Base-by-base conservation (phyloP, 2,329 filamentous ascomycete species). In the Penicillium brasilianum region DNA sequence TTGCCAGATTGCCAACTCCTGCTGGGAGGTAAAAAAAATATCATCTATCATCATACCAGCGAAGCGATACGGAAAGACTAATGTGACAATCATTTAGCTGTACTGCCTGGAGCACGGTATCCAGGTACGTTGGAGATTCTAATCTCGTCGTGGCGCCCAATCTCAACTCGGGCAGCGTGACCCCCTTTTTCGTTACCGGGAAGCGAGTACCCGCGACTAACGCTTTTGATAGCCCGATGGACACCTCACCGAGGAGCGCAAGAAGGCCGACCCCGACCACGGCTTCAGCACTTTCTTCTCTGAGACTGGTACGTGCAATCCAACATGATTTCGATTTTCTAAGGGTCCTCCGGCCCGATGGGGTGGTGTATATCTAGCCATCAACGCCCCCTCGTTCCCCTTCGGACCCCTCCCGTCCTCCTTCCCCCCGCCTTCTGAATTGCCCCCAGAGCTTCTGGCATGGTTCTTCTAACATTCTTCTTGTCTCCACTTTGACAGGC, bases 201-300 rank as follows among this genome's bases (percentile, higher is more conserved):
- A 66, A 61, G 60, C 60, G 58, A 65, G 60, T 60, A 71, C 61
- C 64, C 65, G 61, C 69, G 59, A 73, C 69, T 70, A 69, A 66
- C 59, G 58, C 57, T 57, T n/a, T 58, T 57, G 28, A 67, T 79
- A 99, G 94, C 94, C 95, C 74, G 95, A 99, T 88, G 95, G 95
- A 80, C 98, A 91, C 85, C 89, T 99, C 81, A 98, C 93, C 70
- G 94, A 97, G 79, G 94, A 98, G 87, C 93, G 93, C 83, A 97
- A 98, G 87, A 88, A 87, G 73, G 88, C 89, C 77, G 91, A 96
- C 68, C 91, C 93, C 68, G 95, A 98, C 80, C 91, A 97, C 78
- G 95, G 95, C 71, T 99, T 99, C 88, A 97, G 93, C 87, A 99
- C 95, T 76, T 99, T 99, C 88, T 99, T 99, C 88, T 97, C 94